phyloP scores from a whole-genome alignment of 2,329 filamentous ascomycete species.

The Pyrenophora seminiperda region DNA sequence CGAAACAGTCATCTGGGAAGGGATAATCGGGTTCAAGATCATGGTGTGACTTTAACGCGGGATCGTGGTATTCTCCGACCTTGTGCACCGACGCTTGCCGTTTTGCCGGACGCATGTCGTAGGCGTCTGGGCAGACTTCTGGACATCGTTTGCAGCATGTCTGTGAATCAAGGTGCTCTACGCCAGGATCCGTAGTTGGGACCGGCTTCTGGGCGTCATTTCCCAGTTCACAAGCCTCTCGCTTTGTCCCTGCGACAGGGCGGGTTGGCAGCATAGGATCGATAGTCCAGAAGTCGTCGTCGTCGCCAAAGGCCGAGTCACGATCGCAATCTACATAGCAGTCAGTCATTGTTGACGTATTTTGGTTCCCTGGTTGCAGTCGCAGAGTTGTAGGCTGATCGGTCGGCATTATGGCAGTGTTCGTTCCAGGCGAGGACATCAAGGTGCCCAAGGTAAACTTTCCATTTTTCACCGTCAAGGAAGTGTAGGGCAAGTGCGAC shows the following conservation, averaged over 20 bases:
- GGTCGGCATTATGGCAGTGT: constrained; percentile 8
- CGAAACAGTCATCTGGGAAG: constrained; percentile 43
- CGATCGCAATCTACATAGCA: constrained; percentile 33
- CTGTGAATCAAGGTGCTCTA: constrained; percentile 12
- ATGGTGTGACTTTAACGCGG: constrained; percentile 19
- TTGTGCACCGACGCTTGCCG: constrained; percentile 40
- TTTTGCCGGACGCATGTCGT: constrained; percentile 37
- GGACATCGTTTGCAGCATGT: constrained; percentile 39
- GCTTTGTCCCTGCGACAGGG: constrained; percentile 42
- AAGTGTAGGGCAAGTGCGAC: neutral
- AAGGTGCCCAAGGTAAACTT: constrained; percentile 9
- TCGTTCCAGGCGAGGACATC: constrained; percentile 11
- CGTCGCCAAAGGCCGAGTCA: constrained; percentile 42
- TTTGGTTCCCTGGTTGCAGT: neutral
- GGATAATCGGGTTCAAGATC: constrained; percentile 33
- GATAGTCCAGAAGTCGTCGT: constrained; percentile 31
- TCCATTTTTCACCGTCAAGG: constrained; percentile 1
- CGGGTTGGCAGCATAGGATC: constrained; percentile 37
- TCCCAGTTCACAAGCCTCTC: constrained; percentile 32
- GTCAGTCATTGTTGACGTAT: constrained; percentile 38
- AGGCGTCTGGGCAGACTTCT: constrained; percentile 24
- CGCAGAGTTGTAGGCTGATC: constrained; percentile 6
- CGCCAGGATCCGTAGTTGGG: constrained; percentile 20
- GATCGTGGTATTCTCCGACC: constrained; percentile 39
- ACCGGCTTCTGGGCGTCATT: constrained; percentile 19